Percentiles rank a stretch among this genome's conserved stretches.
Evolutionary conservation across 2,329 filamentous ascomycete species (phyloP).

Genomic region (Trichoderma harzianum): DNA sequence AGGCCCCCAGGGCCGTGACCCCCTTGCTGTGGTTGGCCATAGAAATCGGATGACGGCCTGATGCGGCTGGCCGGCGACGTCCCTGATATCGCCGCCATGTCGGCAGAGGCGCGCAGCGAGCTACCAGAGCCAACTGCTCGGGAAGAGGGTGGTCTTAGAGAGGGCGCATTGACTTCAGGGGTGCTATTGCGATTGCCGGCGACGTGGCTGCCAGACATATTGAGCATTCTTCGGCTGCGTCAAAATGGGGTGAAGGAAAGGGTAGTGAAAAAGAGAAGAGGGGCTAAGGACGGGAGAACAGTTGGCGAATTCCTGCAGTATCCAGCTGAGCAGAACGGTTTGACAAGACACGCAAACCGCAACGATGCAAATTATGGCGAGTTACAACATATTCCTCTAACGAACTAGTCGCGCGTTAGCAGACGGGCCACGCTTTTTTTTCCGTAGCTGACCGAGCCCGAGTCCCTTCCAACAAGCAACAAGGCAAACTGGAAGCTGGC

Average conservation of each 20-base stretch:
- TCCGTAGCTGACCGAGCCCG: background rate
- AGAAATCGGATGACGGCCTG: conserved; percentile 92
- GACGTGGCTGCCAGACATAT: conserved; percentile 65
- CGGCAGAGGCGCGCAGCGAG: conserved; percentile 89
- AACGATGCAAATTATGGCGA: conserved; percentile 22
- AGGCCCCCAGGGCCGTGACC: conserved; percentile 63
- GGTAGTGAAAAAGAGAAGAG: conserved; percentile 3
- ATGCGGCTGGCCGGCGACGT: conserved; percentile 72
- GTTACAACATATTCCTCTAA: conserved; percentile 34
- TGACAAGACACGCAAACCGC: conserved; percentile 28
- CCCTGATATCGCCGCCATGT: conserved; percentile 79
- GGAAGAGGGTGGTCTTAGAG: conserved; percentile 78
- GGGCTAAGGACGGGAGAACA: conserved; percentile 27
- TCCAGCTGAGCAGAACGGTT: conserved; percentile 79
- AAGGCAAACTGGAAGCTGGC: background rate
- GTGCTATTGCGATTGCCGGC: conserved; percentile 94
- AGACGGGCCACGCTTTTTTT: conserved; percentile 1
- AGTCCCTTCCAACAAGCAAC: background rate
- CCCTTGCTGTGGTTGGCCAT: conserved; percentile 69
- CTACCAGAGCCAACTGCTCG: conserved; percentile 74
- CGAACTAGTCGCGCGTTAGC: conserved; percentile 26
- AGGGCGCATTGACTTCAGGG: conserved; percentile 80
- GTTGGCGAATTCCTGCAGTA: conserved; percentile 66
- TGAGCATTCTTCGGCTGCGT: conserved; percentile 44
- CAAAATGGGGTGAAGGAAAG: conserved; percentile 17